Base-by-base conservation (phyloP, 257 asterid genomes). In the Ilex asprella region DNA sequence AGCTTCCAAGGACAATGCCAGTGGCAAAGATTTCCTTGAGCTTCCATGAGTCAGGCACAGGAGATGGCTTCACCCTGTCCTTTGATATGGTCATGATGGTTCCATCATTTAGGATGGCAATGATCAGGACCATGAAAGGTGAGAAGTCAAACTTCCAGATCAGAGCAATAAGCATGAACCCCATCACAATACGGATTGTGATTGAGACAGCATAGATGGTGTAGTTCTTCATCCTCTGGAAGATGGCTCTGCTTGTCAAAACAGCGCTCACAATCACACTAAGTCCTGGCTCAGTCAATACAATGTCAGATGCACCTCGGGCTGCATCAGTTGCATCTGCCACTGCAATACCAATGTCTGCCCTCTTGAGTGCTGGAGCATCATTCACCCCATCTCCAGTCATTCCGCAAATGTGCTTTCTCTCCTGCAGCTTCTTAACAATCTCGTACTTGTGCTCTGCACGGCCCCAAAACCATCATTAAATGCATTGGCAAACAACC, bases 331-430 rank as follows among this genome's bases (percentile, higher is more conserved):
- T 88, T 43, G 96, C 87, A 57, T 88, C 92, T 0, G 85, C 95
- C 7, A 88, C 96, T 16, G 95, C 96, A 16, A 88, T 88, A 12
- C 96, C 96, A 15, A 88, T 85, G 60, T 88, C 94, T 2, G 96
- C 95, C 75, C 79, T 88, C 70, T 86, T 88, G 6, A 86, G 73
- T 6, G 96, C 96, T 6, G 92, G 95, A 1, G 96, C 95, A 39
- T 86, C 96, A 69, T 88, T 86, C 59, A 88, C 96, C 53, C 96
- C 95, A 66, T 88, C 96, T 50, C 96, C 96, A 5, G 96, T 88
- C 96, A 88, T 88, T 49, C 95, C 96, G 55, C 96, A 88, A 0
- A 88, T 88, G 68, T 88, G 95, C 32, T 88, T 86, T 62, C 68
- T 79, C 62, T 82, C 95, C 68, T 88, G 96, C 61, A 88, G 75